Evolutionary conservation across 2,329 filamentous ascomycete genomes (phyloP).

Genomic region (Sordariomycetes sp.): DNA sequence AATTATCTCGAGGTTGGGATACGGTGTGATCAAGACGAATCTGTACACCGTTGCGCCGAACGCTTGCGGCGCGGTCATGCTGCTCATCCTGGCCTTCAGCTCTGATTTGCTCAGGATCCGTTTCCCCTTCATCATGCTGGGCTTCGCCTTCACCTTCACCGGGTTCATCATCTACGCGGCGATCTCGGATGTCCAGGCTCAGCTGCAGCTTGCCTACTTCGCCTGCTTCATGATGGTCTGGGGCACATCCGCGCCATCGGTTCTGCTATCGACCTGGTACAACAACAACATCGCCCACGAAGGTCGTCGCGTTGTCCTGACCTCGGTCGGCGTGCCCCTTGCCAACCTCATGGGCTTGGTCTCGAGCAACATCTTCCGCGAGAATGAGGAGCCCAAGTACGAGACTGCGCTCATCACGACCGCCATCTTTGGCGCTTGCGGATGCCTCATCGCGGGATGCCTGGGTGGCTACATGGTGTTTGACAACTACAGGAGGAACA

Average conservation of each 20-base stretch:
- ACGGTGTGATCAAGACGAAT: slow-evolving; percentile 53
- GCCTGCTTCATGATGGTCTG: slow-evolving; percentile 78
- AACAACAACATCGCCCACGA: slow-evolving; percentile 80
- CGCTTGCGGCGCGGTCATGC: slow-evolving; percentile 61
- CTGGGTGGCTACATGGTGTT: slow-evolving; percentile 54
- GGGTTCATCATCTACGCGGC: slow-evolving; percentile 74
- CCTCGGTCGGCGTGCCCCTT: slow-evolving; percentile 62
- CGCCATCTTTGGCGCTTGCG: slow-evolving; percentile 53
- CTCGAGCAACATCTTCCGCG: slow-evolving; percentile 57
- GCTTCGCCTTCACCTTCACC: slow-evolving; percentile 64
- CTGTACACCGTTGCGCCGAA: slow-evolving; percentile 78
- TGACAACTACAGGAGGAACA: slow-evolving; percentile 43
- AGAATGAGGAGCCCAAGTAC: slow-evolving; percentile 57
- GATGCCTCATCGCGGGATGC: slow-evolving; percentile 41
- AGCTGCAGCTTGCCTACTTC: slow-evolving; percentile 62
- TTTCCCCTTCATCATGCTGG: slow-evolving; percentile 66
- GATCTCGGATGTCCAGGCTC: slow-evolving; percentile 51
- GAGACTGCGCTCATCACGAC: slow-evolving; percentile 56
- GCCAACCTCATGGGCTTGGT: slow-evolving; percentile 52
- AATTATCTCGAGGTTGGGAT: slow-evolving; percentile 40
- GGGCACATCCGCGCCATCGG: slow-evolving; percentile 67
- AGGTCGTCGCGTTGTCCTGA: slow-evolving; percentile 58
- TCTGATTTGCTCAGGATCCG: slow-evolving; percentile 59
- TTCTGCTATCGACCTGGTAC: slow-evolving; percentile 58
- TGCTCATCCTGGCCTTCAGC: slow-evolving; percentile 62